phyloP scores from a whole-genome alignment of 345 rosid species.

The Eucalyptus pauciflora region DNA sequence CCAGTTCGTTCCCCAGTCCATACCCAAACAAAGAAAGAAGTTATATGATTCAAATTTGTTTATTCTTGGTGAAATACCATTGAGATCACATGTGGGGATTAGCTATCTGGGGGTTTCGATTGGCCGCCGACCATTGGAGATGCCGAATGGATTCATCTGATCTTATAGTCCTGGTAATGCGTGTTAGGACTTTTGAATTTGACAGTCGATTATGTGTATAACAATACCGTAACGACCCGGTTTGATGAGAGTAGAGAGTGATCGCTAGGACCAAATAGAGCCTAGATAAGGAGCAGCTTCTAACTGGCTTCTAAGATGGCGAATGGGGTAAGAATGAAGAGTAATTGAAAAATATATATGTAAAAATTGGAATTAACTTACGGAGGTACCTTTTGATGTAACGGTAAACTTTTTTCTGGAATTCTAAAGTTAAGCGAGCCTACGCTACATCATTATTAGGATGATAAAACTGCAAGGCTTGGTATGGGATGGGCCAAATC shows the following conservation, averaged over 20 bases:
- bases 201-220: not conserved
- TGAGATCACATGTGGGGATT: not conserved
- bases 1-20: not conserved
- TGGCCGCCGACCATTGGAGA: not conserved
- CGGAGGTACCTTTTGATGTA: too few relatives aligned
- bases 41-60: not conserved
- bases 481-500: too few relatives aligned
- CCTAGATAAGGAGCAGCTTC: too few relatives aligned
- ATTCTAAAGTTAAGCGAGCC: too few relatives aligned
- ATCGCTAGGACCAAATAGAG: rapidly evolving
- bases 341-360: too few relatives aligned
- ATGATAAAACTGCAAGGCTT: too few relatives aligned
- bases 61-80: not conserved
- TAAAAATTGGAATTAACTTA: too few relatives aligned
- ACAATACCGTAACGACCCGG: rapidly evolving
- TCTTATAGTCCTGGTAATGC: not conserved
- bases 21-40: not conserved
- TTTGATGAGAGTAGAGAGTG: rapidly evolving
- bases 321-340: too few relatives aligned
- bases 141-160: not conserved
- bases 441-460: too few relatives aligned
- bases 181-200: not conserved
- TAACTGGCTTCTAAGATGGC: rapidly evolving
- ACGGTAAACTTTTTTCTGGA: too few relatives aligned
- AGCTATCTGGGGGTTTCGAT: not conserved